Evolutionary conservation across 371 early-diverging fungal species (phyloP).

Genomic region (Dichotomocladium elegans): DNA sequence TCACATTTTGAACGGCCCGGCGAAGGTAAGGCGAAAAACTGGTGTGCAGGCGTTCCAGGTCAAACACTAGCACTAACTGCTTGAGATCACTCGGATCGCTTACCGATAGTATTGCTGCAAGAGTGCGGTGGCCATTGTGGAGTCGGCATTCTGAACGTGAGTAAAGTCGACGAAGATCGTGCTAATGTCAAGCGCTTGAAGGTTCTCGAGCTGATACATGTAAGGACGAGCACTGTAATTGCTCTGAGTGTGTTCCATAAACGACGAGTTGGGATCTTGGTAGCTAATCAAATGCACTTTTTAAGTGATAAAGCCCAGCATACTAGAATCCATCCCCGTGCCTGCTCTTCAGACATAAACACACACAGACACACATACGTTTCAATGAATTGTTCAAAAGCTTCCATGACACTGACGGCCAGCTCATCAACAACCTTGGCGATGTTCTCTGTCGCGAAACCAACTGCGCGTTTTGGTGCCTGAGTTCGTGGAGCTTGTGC

Average conservation of each 20-base stretch:
- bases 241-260: conserved; percentile 19
- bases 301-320: not conserved
- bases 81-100: not conserved
- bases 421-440: conserved; percentile 73
- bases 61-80: too few relatives aligned
- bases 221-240: conserved; percentile 31
- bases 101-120: conserved; percentile 77
- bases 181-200: conserved; percentile 53
- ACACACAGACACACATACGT: too few relatives aligned
- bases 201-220: conserved; percentile 56
- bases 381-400: conserved; percentile 77
- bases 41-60: too few relatives aligned
- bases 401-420: conserved; percentile 71
- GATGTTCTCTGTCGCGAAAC: conserved; percentile 39
- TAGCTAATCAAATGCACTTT: conserved; percentile 11
- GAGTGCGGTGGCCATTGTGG: conserved; percentile 65
- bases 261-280: conserved; percentile 19
- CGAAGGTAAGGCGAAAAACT: conserved; percentile 85
- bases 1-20: conserved; percentile 79
- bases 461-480: conserved; percentile 12
- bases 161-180: conserved; percentile 80
- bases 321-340: not conserved
- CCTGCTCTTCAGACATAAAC: too few relatives aligned
- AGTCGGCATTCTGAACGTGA: conserved; percentile 64
- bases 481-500: conserved; percentile 13